phyloP scores from a whole-genome alignment of 164 flowering plant species.

The Warburgia ugandensis region DNA sequence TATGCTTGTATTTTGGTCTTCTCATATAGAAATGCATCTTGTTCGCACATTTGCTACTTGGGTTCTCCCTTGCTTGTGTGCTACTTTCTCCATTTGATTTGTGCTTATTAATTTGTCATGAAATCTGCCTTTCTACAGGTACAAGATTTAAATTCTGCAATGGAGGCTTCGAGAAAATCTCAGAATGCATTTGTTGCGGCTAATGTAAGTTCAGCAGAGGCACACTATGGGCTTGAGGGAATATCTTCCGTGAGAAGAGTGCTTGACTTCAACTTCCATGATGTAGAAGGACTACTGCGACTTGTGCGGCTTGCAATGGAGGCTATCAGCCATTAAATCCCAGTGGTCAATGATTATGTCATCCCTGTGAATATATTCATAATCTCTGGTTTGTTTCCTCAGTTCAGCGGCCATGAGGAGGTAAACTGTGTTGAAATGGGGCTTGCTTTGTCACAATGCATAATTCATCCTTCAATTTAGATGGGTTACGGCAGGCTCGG shows the following conservation, averaged over 20 bases:
- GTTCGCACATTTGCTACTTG: too few species aligned
- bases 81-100: too few species aligned
- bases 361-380: conserved; percentile 15
- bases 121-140: conserved; percentile 40
- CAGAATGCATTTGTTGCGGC: conserved; percentile 53
- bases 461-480: conserved; percentile 4
- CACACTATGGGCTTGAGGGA: conserved; percentile 28
- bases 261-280: conserved; percentile 78
- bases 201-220: conserved; percentile 23
- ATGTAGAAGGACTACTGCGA: conserved; percentile 48
- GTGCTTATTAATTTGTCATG: not conserved
- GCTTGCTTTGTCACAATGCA: too few species aligned
- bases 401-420: conserved; percentile 1
- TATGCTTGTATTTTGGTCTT: too few species aligned
- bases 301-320: conserved; percentile 62
- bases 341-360: conserved; percentile 16
- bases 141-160: conserved; percentile 52
- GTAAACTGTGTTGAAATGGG: not conserved
- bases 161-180: conserved; percentile 73
- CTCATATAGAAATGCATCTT: too few species aligned
- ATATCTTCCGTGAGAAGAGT: conserved; percentile 45
- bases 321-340: conserved; percentile 40
- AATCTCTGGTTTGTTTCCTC: conserved; percentile 21
- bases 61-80: too few species aligned
- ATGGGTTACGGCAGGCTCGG: conserved; percentile 8